Percentiles rank a stretch among this genome's conserved stretches.
These are phyloP conservation scores for Bothriochloa decipiens DNA, from an alignment of 176 grass and related monocot genomes.

Conservation along the genomic window DNA sequence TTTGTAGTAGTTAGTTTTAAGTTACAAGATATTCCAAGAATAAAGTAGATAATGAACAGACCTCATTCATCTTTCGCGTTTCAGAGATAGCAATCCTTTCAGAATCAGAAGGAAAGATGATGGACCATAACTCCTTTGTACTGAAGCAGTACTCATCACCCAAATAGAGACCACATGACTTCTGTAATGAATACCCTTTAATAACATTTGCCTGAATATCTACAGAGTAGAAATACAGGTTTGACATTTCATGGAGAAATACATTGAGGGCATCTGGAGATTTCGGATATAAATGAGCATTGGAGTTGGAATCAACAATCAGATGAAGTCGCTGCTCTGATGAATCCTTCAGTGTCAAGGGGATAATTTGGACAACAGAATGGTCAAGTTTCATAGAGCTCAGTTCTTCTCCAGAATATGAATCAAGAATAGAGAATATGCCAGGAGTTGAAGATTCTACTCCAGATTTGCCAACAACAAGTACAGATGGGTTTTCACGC, in stretches of 20 bases:
- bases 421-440: slow-evolving; percentile 81
- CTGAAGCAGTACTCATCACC: slow-evolving; percentile 74
- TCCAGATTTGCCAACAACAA: slow-evolving; percentile 84
- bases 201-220: slow-evolving; percentile 65
- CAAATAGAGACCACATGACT: slow-evolving; percentile 44
- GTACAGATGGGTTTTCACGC: slow-evolving; percentile 82
- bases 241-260: slow-evolving; percentile 74
- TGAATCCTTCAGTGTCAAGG: slow-evolving; percentile 74
- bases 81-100: slow-evolving; percentile 78
- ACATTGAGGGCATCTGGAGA: slow-evolving; percentile 52
- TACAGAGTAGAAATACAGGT: slow-evolving; percentile 82
- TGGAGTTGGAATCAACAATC: slow-evolving; percentile 56
- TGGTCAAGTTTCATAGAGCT: slow-evolving; percentile 69
- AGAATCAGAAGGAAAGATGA: slow-evolving; percentile 80
- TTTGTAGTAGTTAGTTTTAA: slow-evolving; percentile 9
- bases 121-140: slow-evolving; percentile 83
- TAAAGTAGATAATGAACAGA: slow-evolving; percentile 39
- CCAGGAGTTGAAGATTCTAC: slow-evolving; percentile 56
- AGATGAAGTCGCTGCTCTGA: slow-evolving; percentile 64
- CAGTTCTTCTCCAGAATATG: slow-evolving; percentile 78
- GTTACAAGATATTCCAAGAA: slow-evolving; percentile 27
- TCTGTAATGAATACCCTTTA: slow-evolving; percentile 77
- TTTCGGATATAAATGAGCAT: slow-evolving; percentile 59
- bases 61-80: slow-evolving; percentile 91
- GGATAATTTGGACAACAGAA: slow-evolving; percentile 71